Percentiles rank a stretch among this genome's conserved stretches.
Evolutionary conservation across 2,329 filamentous ascomycete genomes (phyloP).

Genomic region (Neopestalotiopsis sp.): DNA sequence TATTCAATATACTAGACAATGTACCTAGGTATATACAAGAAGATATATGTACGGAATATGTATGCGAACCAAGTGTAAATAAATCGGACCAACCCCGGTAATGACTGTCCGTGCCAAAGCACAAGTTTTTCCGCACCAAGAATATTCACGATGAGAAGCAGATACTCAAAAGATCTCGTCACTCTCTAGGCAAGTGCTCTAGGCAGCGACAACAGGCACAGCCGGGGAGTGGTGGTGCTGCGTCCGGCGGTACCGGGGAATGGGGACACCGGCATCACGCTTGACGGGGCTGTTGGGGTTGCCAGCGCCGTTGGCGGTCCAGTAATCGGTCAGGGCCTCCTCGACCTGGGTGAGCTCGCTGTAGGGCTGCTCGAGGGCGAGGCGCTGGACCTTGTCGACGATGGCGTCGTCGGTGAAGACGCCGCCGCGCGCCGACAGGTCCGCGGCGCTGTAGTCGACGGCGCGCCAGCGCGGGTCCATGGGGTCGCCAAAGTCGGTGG

Average conservation of each 20-base stretch:
- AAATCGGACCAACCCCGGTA: background rate
- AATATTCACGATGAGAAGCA: background rate
- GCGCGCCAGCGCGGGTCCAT: conserved; percentile 43
- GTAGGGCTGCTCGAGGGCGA: conserved; percentile 40
- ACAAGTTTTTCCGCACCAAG: background rate
- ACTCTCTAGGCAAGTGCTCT: background rate
- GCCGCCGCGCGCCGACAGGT: conserved; percentile 28
- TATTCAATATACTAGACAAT: background rate
- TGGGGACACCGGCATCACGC: background rate
- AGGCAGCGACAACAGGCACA: background rate
- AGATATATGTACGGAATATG: background rate
- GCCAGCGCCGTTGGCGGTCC: conserved; percentile 26
- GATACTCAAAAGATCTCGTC: background rate
- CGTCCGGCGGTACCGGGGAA: background rate
- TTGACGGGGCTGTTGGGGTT: conserved; percentile 23
- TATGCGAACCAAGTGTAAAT: background rate
- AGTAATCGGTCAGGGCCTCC: conserved; percentile 37
- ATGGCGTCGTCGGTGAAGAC: conserved; percentile 33
- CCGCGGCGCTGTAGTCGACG: conserved; percentile 29
- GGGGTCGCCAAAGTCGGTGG: conserved; percentile 40
- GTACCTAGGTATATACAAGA: background rate
- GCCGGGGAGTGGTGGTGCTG: background rate
- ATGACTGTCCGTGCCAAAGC: background rate
- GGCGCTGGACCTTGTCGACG: conserved; percentile 33
- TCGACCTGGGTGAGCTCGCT: conserved; percentile 36